These are phyloP conservation scores for Bryum argenteum DNA, from an alignment of 225 moss, liverwort and hornwort genomes.

Conservation along the genomic window DNA sequence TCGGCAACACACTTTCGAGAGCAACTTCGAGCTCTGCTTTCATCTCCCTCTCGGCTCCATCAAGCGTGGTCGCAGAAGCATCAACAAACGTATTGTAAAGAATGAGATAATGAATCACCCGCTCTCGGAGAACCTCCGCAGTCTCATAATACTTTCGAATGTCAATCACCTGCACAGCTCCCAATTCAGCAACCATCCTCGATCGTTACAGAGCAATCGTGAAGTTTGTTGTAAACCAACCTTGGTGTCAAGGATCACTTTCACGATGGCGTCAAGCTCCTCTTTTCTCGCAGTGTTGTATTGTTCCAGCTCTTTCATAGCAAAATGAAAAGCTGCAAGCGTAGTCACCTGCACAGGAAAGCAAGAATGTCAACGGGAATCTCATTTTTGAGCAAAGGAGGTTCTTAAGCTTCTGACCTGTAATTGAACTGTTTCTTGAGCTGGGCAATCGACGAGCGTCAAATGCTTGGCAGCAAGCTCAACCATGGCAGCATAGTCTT, in stretches of 20 bases:
- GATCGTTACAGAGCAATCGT: no score
- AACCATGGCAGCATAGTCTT: slow-evolving; percentile 46
- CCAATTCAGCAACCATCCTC: no score
- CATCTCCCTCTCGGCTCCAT: slow-evolving; percentile 19
- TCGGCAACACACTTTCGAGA: slow-evolving; percentile 84
- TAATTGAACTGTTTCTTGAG: slow-evolving; percentile 85
- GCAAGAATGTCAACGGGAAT: background rate
- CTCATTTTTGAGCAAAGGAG: background rate
- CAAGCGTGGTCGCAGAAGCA: slow-evolving; percentile 3
- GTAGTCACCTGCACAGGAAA: slow-evolving; percentile 38
- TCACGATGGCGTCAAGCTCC: slow-evolving; percentile 22
- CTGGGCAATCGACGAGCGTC: slow-evolving; percentile 70
- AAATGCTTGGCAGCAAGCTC: slow-evolving; percentile 68
- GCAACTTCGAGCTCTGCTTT: slow-evolving; percentile 70
- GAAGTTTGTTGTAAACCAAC: slow-evolving; percentile 8
- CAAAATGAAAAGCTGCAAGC: slow-evolving; percentile 43
- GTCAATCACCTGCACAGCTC: slow-evolving; percentile 54
- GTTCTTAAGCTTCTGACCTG: slow-evolving; percentile 50
- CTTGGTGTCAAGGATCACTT: slow-evolving; percentile 46
- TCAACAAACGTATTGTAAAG: slow-evolving; percentile 57
- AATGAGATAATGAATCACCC: slow-evolving; percentile 63
- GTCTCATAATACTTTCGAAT: slow-evolving; percentile 73
- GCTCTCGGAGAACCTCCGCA: slow-evolving; percentile 53
- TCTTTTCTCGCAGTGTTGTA: slow-evolving; percentile 17
- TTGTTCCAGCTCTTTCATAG: slow-evolving; percentile 40